Conservation (phyloP, 1,284 basidiomycete genomes). For the Cutaneotrichosporon sp. region DNA sequence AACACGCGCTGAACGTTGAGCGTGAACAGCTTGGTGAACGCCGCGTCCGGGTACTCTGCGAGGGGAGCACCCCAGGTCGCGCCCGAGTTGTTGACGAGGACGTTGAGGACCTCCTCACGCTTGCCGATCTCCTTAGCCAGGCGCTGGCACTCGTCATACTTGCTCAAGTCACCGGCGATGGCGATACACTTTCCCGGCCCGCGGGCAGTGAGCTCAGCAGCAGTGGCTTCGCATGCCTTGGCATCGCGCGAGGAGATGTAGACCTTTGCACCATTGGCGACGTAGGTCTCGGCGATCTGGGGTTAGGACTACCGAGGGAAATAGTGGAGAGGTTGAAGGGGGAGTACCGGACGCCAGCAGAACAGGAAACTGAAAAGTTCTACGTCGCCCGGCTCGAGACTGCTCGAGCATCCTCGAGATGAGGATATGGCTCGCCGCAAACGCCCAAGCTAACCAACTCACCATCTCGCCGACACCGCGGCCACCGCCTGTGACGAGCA, state of each 20-base stretch:
- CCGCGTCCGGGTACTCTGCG: constrained; percentile 60
- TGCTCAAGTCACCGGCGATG: constrained; percentile 64
- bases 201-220: constrained; percentile 59
- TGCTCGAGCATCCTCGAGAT: too few relatives aligned
- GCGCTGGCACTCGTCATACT: constrained; percentile 61
- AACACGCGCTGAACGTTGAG: constrained; percentile 70
- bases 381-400: too few relatives aligned
- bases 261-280: constrained; percentile 64
- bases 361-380: too few relatives aligned
- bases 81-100: constrained; percentile 61
- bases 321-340: too few relatives aligned
- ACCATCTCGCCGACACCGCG: constrained; percentile 70
- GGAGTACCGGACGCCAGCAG: too few relatives aligned
- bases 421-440: not conserved
- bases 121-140: constrained; percentile 59
- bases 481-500: constrained; percentile 70
- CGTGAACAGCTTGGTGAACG: constrained; percentile 57
- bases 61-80: constrained; percentile 64
- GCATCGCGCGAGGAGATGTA: constrained; percentile 67
- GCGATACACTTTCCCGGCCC: constrained; percentile 63
- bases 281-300: constrained; percentile 67
- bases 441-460: constrained; percentile 29
- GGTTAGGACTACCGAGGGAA: not conserved
- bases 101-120: constrained; percentile 55
- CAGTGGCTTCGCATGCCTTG: constrained; percentile 62